Percentiles rank a stretch among this genome's conserved stretches.
phyloP scores from a whole-genome alignment of 495 filamentous ascomycete species.

The Platismatia glauca region DNA sequence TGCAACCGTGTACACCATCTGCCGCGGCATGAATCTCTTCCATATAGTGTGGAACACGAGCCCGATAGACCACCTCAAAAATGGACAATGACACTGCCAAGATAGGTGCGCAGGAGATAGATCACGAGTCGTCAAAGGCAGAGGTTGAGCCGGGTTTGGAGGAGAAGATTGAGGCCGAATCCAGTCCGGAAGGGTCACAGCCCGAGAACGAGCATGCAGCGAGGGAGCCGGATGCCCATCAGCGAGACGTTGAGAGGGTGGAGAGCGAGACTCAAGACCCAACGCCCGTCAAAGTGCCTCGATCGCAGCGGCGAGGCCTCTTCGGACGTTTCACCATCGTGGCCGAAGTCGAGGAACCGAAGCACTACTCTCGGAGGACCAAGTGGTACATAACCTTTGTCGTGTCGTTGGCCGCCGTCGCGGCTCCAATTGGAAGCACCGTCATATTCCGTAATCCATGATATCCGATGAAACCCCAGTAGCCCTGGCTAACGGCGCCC shows the following conservation, averaged over 20 bases:
- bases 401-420: slow-evolving; percentile 64
- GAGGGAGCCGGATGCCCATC: background rate
- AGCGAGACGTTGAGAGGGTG: slow-evolving; percentile 1
- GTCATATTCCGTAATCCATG: slow-evolving; percentile 75
- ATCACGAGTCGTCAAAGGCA: slow-evolving; percentile 11
- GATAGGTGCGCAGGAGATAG: slow-evolving; percentile 11
- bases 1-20: background rate
- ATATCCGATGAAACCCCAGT: slow-evolving; percentile 2
- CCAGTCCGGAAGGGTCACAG: background rate
- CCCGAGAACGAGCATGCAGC: background rate
- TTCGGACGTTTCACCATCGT: slow-evolving; percentile 63
- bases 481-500: background rate
- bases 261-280: slow-evolving; percentile 1
- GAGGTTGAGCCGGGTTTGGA: background rate
- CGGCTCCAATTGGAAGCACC: slow-evolving; percentile 75
- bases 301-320: slow-evolving; percentile 62
- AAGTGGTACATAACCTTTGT: slow-evolving; percentile 86
- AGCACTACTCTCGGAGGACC: slow-evolving; percentile 56
- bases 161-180: slow-evolving; percentile 11
- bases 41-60: background rate
- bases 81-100: slow-evolving; percentile 13
- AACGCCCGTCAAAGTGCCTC: slow-evolving; percentile 48
- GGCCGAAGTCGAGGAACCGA: slow-evolving; percentile 72
- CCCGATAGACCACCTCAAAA: background rate
- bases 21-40: background rate